phyloP scores from a whole-genome alignment of 805 yeast species.

The Wickerhamiella alocasiicola region DNA sequence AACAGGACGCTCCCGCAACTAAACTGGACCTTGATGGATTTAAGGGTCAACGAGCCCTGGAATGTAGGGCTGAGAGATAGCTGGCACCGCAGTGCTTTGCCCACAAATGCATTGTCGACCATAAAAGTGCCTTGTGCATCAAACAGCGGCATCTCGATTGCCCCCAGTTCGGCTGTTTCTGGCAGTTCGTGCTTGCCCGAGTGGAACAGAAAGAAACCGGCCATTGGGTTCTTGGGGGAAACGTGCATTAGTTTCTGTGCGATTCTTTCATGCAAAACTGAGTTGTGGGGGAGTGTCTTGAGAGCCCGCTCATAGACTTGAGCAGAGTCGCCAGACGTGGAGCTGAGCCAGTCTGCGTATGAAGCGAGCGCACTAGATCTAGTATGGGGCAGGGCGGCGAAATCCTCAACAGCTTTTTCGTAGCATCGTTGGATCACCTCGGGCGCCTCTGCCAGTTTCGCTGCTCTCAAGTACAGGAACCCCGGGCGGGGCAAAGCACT shows the following conservation, averaged over 20 bases:
- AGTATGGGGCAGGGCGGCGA: constrained; percentile 2
- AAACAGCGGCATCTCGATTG: constrained; percentile 11
- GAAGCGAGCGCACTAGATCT: constrained; percentile 6
- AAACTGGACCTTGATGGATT: constrained; percentile 12
- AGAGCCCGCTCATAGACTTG: constrained; percentile 2
- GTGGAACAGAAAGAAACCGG: background rate
- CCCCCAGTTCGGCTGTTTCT: background rate
- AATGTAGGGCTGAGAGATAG: constrained; percentile 16
- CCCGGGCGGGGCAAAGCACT: constrained; percentile 14
- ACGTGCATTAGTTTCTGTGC: background rate
- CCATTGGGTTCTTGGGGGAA: background rate
- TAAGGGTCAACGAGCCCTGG: constrained; percentile 11
- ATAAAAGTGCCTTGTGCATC: constrained; percentile 15
- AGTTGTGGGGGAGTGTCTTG: background rate
- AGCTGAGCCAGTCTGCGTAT: background rate
- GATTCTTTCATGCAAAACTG: background rate
- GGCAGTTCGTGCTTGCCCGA: background rate
- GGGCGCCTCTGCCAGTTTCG: constrained; percentile 31
- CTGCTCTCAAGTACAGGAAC: constrained; percentile 19
- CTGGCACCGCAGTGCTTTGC: constrained; percentile 17
- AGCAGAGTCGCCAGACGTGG: background rate
- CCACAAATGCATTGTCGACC: constrained; percentile 15
- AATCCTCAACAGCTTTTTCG: constrained; percentile 4
- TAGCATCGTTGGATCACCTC: background rate
- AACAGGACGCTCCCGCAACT: constrained; percentile 10